Evolutionary conservation across 2,329 filamentous ascomycete genomes (phyloP).

Genomic region (Sporothrix inflata): DNA sequence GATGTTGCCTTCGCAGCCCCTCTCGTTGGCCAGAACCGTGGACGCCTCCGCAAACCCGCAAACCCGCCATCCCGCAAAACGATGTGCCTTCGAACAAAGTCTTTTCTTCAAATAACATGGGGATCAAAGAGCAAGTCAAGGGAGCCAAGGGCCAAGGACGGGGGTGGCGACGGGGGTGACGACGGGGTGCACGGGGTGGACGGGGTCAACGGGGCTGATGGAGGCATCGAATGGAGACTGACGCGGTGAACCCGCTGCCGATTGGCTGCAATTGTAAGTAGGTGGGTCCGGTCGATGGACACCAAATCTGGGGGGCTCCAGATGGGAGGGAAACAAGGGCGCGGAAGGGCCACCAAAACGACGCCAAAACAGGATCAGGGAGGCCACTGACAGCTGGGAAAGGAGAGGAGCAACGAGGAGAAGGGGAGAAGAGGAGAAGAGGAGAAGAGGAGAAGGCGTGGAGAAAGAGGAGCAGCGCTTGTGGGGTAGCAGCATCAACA

Average conservation of each 20-base stretch:
- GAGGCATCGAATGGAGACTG: no score
- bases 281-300: conserved; percentile 1
- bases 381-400: no score
- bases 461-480: conserved; percentile 8
- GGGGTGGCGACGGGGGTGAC: background rate
- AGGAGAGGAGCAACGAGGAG: no score
- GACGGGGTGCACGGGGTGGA: background rate
- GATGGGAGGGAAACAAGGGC: background rate
- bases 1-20: background rate
- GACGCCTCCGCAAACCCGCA: background rate
- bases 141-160: background rate
- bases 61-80: background rate
- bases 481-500: conserved; percentile 1
- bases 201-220: background rate
- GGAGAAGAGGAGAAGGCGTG: background rate
- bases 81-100: background rate
- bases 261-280: conserved; percentile 17
- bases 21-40: no score
- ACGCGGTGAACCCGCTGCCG: conserved; percentile 19
- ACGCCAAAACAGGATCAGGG: background rate
- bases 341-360: background rate
- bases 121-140: background rate
- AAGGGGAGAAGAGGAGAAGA: no score
- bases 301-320: conserved; percentile 16
- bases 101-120: background rate